Evolutionary conservation across 176 grass and related monocot genomes (phyloP), one percentile per base, ranked within the genome.

Genomic region (Saccharum officinarum): DNA sequence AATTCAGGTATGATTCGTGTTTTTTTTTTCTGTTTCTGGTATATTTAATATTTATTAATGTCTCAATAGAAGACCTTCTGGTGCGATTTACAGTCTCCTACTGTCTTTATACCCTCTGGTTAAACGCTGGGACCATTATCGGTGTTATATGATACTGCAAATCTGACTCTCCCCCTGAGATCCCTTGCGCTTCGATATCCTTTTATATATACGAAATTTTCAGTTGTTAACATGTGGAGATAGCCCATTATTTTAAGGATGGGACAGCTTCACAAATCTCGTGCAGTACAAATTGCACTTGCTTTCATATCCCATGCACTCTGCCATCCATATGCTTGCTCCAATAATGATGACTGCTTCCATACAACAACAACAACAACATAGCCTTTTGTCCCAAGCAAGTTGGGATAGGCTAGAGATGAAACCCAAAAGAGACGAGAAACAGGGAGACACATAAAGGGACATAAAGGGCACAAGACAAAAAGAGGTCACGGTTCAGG

Each of bases 1-100:
- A 88, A 83, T 97, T 83, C 90, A 97, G 95, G 92, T 97, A 82
- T 81, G 31, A 26, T 84, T 36, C 42, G 77, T 82, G 17, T 78
- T 79, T 68, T 61, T 31, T 71, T 7, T 16, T 84, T 10, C 44
- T 47, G 26, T 38, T 73, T 64, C 31, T 20, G 31, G 65, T 84
- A 34, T 60, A n/a, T 22, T 12, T 7, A 74, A 22, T 72, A 80
- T 64, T 28, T 23, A 31, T 28, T 17, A 42, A 22, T 81, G 14
- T 59, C 16, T 38, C 68, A 22, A 52, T 26, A 76, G 66, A 86
- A 82, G 34, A 49, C 65, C 18, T 76, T 14, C 11, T 15, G 47
- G 31, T 69, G 30, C 22, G 12, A 42, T 45, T 82, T n/a, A 39
- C 10, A 2, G 23, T 16, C 73, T 81, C 17, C 28, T 20, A 14